phyloP scores from a whole-genome alignment of 2,329 filamentous ascomycete species.

The Trichocomaceae sp. region DNA sequence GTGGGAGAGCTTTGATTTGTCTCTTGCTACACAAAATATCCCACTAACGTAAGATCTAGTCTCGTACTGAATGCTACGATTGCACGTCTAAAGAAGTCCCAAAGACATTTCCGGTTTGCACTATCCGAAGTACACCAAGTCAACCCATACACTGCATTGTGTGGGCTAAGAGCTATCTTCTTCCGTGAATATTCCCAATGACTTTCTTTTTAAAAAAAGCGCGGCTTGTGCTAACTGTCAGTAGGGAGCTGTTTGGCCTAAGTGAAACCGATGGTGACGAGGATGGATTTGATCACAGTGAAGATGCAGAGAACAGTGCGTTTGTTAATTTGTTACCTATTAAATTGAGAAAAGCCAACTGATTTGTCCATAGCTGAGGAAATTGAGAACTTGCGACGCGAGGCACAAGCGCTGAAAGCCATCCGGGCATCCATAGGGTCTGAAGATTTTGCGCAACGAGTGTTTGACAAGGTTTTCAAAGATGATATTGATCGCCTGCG shows the following conservation, averaged over 20 bases:
- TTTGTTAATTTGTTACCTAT: background rate
- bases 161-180: conserved; percentile 93
- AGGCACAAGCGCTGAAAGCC: conserved; percentile 73
- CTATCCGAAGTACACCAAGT: conserved; percentile 90
- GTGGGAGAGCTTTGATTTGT: conserved; percentile 24
- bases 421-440: conserved; percentile 78
- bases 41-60: background rate
- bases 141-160: conserved; percentile 98
- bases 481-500: conserved; percentile 74
- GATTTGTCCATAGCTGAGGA: conserved; percentile 53
- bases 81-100: conserved; percentile 84
- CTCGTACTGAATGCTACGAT: conserved; percentile 86
- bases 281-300: conserved; percentile 61
- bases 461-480: conserved; percentile 91
- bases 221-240: conserved; percentile 21
- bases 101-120: conserved; percentile 93
- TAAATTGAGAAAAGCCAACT: conserved; percentile 13
- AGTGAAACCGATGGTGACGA: conserved; percentile 78
- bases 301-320: conserved; percentile 71
- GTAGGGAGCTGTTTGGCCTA: conserved; percentile 75
- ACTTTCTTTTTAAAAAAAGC: background rate
- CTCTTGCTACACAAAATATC: background rate
- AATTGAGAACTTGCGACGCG: conserved; percentile 78
- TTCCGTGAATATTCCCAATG: conserved; percentile 52
- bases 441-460: conserved; percentile 64